Percentiles rank a stretch among this genome's conserved stretches.
These are phyloP conservation scores for Fraxinus excelsior DNA, from an alignment of 257 asterid species.

Conservation along the genomic window DNA sequence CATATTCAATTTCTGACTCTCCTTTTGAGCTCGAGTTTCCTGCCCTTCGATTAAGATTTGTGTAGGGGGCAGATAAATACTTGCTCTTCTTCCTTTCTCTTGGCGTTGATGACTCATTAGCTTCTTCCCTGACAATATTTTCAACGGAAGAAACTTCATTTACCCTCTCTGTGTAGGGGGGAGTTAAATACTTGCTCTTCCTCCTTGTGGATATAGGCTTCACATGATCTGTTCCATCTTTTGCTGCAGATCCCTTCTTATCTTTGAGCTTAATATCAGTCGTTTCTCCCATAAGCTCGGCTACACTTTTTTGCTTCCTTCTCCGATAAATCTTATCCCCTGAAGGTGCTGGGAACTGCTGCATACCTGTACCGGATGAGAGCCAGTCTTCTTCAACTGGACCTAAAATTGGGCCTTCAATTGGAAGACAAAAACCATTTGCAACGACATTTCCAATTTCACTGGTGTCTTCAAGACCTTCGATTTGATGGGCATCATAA, in stretches of 20 bases:
- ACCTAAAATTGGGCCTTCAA: constrained; percentile 44
- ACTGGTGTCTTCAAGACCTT: constrained; percentile 64
- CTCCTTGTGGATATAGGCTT: constrained; percentile 29
- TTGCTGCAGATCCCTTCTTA: constrained; percentile 28
- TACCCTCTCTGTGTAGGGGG: background rate
- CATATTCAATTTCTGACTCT: constrained; percentile 31
- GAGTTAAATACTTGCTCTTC: constrained; percentile 7
- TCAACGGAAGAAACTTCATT: constrained; percentile 28
- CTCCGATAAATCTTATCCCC: constrained; percentile 25
- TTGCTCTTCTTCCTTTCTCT: constrained; percentile 88
- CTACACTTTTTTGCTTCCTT: constrained; percentile 69
- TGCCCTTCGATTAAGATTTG: constrained; percentile 26
- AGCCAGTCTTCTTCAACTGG: constrained; percentile 46
- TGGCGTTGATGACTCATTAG: constrained; percentile 35
- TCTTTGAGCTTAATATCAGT: constrained; percentile 12
- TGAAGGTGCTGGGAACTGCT: constrained; percentile 18
- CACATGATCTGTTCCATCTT: constrained; percentile 27
- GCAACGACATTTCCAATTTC: background rate
- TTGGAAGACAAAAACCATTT: constrained; percentile 32
- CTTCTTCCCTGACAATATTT: constrained; percentile 27
- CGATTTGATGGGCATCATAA: constrained; percentile 42
- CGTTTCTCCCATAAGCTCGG: constrained; percentile 52
- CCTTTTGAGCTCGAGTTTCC: constrained; percentile 34
- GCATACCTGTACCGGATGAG: constrained; percentile 19
- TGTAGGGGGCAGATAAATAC: constrained; percentile 75